These are phyloP conservation scores for Calonectria pseudoreteaudii DNA, from an alignment of 2,329 filamentous ascomycete species.

Conservation along the genomic window DNA sequence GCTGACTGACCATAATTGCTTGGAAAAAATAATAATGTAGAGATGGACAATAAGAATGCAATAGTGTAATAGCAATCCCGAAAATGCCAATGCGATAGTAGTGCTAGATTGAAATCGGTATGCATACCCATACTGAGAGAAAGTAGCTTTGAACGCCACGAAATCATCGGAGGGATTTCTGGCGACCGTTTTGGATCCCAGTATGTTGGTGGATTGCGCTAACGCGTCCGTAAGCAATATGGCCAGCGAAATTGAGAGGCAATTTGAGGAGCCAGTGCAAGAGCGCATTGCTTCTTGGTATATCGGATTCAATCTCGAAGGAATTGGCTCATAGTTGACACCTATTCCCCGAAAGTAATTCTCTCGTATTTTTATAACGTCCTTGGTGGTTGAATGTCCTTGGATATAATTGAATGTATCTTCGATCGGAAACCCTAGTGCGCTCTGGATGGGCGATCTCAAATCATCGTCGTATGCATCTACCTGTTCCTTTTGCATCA, in stretches of 20 bases:
- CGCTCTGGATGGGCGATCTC: not conserved
- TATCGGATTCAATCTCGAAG: not conserved
- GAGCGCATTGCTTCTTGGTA: not conserved
- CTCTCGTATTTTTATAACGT: not conserved
- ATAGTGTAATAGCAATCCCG: not conserved
- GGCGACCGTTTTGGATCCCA: no score
- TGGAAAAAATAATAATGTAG: not conserved
- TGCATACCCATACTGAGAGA: not conserved
- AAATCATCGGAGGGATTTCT: no score
- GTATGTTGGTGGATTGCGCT: not conserved
- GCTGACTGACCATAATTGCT: not conserved
- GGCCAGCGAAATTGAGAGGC: not conserved
- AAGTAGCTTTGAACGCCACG: not conserved
- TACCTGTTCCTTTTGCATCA: not conserved
- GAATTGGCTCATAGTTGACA: not conserved
- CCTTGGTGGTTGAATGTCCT: not conserved
- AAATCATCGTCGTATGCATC: not conserved
- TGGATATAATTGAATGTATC: not conserved
- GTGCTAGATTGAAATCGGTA: not conserved
- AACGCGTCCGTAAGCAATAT: not conserved
- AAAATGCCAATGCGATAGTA: not conserved
- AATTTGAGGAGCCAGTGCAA: not conserved
- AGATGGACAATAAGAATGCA: not conserved
- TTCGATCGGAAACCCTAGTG: not conserved
- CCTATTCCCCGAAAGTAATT: not conserved